A percentile compares a stretch with the other conserved stretches of the same genome.
Evolutionary conservation across 768 basidiomycete genomes (phyloP).

Genomic region (Pleurotus eryngii): DNA sequence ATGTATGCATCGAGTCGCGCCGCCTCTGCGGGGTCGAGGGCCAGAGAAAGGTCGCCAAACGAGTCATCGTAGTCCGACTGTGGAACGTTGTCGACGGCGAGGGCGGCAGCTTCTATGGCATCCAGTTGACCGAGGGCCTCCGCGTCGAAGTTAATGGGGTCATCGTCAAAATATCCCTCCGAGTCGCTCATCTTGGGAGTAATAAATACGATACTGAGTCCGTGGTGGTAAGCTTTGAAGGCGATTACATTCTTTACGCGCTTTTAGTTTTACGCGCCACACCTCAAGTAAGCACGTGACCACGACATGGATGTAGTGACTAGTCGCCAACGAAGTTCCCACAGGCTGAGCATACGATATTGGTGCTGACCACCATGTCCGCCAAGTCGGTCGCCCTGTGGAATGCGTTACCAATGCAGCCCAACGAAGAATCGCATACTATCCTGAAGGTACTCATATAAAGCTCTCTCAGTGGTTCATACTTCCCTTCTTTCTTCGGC

Average conservation of each 20-base stretch:
- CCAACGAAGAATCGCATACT: slow-evolving; percentile 18
- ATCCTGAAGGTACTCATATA: slow-evolving; percentile 67
- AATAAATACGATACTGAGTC: background rate
- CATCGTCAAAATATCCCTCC: slow-evolving; percentile 72
- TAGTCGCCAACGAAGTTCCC: background rate
- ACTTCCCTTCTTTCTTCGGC: slow-evolving; percentile 52
- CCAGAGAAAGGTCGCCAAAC: slow-evolving; percentile 49
- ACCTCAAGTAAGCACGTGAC: slow-evolving; percentile 8
- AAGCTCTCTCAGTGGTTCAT: slow-evolving; percentile 33
- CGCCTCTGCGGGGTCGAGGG: slow-evolving; percentile 55
- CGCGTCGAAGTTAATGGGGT: slow-evolving; percentile 46
- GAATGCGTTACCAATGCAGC: slow-evolving; percentile 61
- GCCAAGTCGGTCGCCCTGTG: slow-evolving; percentile 62
- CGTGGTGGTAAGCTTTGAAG: background rate
- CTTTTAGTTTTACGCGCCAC: background rate
- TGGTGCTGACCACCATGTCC: slow-evolving; percentile 44
- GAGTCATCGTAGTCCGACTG: slow-evolving; percentile 32
- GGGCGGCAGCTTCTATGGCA: slow-evolving; percentile 59
- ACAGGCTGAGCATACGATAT: background rate
- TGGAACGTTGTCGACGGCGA: slow-evolving; percentile 10
- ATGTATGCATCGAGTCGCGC: slow-evolving; percentile 51
- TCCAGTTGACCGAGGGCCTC: slow-evolving; percentile 60
- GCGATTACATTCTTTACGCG: background rate
- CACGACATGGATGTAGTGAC: background rate
- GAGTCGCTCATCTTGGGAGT: slow-evolving; percentile 58